Conservation (phyloP, 2,329 filamentous ascomycete species). For the Conoideocrella luteorostrata region DNA sequence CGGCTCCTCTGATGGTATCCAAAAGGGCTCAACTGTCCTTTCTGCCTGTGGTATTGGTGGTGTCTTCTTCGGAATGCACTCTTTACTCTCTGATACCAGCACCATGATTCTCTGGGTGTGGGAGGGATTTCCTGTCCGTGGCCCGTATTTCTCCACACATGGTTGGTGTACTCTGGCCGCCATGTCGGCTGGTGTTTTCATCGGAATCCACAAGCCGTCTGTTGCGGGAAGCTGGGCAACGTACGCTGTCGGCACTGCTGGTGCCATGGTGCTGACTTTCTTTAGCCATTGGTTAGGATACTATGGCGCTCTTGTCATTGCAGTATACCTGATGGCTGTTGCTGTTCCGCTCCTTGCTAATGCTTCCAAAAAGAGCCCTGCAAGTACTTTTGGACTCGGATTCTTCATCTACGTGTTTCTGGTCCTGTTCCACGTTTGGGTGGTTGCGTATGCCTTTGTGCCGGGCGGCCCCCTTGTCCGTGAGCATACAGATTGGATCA, state of each 20-base stretch:
- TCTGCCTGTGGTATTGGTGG: constrained; percentile 75
- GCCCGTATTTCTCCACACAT: constrained; percentile 83
- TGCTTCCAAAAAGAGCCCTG: constrained; percentile 71
- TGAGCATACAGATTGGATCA: constrained; percentile 93
- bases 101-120: constrained; percentile 99
- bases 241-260: constrained; percentile 71
- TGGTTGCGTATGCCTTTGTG: constrained; percentile 96
- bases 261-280: constrained; percentile 70
- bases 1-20: constrained; percentile 26
- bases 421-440: constrained; percentile 97
- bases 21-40: constrained; percentile 61
- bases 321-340: constrained; percentile 76
- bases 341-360: constrained; percentile 68
- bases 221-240: constrained; percentile 72
- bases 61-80: constrained; percentile 84
- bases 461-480: constrained; percentile 87
- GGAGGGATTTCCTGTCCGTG: constrained; percentile 89
- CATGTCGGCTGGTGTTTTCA: constrained; percentile 75
- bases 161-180: constrained; percentile 78
- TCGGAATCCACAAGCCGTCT: constrained; percentile 67
- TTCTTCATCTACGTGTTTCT: constrained; percentile 91
- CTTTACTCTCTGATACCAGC: constrained; percentile 89
- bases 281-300: constrained; percentile 83
- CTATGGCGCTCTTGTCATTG: constrained; percentile 69
- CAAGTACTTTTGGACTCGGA: constrained; percentile 75